Conservation (phyloP, 305 asterid genomes). For the Coffea humblotiana region DNA sequence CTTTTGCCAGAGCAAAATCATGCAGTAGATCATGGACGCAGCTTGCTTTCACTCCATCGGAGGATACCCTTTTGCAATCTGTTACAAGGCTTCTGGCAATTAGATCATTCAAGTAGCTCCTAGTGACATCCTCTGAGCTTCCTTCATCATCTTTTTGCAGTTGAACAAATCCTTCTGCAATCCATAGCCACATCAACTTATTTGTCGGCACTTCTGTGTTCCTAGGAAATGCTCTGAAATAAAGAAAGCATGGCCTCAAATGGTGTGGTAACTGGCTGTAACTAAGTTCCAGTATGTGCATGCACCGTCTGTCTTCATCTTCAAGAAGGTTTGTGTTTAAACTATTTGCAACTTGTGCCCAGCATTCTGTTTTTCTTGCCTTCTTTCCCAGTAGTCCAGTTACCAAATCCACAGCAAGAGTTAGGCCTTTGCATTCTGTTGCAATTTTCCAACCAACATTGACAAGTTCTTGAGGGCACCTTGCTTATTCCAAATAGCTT, state of each 20-base stretch:
- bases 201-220: background rate
- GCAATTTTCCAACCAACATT: background rate
- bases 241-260: background rate
- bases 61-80: background rate
- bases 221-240: background rate
- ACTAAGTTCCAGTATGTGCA: background rate
- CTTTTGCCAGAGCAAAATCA: background rate
- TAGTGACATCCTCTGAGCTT: constrained; percentile 15
- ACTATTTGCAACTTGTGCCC: background rate
- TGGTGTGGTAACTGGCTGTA: background rate
- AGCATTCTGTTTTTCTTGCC: no score
- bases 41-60: background rate
- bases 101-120: background rate
- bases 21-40: background rate
- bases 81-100: background rate
- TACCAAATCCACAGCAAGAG: background rate
- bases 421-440: background rate
- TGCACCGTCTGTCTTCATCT: background rate
- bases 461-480: background rate
- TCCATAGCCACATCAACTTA: background rate
- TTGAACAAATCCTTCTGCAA: constrained; percentile 9
- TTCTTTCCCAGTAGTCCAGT: background rate
- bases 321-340: background rate
- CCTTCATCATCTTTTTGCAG: background rate
- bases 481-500: background rate